Evolutionary conservation across 1,284 basidiomycete genomes (phyloP), one percentile per base, ranked within the genome.

Genomic region (Anthracocystis setariae): DNA sequence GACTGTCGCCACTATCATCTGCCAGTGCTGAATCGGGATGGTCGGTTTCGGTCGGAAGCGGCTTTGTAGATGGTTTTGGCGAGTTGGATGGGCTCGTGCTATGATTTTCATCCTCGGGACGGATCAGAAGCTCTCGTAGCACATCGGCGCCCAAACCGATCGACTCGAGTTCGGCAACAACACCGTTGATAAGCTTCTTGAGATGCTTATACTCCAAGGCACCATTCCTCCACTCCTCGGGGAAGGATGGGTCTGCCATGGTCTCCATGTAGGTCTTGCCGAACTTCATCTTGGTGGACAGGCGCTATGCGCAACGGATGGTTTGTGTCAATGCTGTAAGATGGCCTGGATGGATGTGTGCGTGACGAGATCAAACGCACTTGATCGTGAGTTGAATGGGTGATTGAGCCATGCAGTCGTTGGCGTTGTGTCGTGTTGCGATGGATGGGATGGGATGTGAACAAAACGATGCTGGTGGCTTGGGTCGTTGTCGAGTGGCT

Each of bases 181-280:
- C 89, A 81, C 90, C 88, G 77, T 93, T 92, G 80, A 98, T 93
- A 50, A 96, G 86, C 79, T 93, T 94, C 84, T 98, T 97, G 70
- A 98, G 89, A 90, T 93, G 78, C 43, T 91, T 87, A 82, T 97
- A 97, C 78, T 94, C 90, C 59, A 97, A 91, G 0, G 92, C 90
- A 83, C 89, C 89, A 24, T 89, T 86, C 23, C 89, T 87, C 70
- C 92, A 86, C 66, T 91, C 90, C 44, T 88, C 88, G 0, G 92
- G 91, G 8, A 92, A 87, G n/a, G 86, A 66, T n/a, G 81, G 78
- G 43, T 76, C 86, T 47, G 87, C 84, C 37, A 93, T 86, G 18
- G 91, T 85, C 72, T 90, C 87, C 32, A 87, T 73, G 82, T 92
- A 93, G 1, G 89, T 88, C 81, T 93, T 92, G 32, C 90, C 88